Conservation (phyloP, 148 eudicot genomes). For the Amaranthus cruentus region DNA sequence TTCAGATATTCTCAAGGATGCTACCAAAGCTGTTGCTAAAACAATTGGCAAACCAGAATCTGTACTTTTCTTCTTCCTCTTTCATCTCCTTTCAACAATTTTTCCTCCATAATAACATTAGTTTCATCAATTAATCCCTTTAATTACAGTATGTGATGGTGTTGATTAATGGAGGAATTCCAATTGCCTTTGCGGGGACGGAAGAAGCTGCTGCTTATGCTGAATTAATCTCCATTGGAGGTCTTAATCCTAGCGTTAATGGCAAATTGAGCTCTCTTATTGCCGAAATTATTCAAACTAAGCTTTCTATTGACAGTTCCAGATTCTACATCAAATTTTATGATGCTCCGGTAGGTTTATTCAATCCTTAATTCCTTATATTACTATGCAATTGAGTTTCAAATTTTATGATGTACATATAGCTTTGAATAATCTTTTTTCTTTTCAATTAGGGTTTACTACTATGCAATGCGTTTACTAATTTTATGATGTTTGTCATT, state of each 20-base stretch:
- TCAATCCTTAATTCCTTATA: no score
- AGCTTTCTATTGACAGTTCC: constrained; percentile 65
- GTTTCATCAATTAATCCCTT: not conserved
- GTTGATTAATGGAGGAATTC: constrained; percentile 76
- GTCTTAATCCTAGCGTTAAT: constrained; percentile 71
- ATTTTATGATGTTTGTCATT: not conserved
- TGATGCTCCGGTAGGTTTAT: constrained; percentile 52
- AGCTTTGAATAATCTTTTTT: no score
- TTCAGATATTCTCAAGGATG: constrained; percentile 93
- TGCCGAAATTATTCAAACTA: constrained; percentile 82
- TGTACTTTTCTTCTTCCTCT: constrained; percentile 26
- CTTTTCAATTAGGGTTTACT: no score
- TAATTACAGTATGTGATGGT: constrained; percentile 84
- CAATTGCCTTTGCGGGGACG: constrained; percentile 83
- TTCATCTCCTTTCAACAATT: no score
- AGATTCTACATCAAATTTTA: constrained; percentile 90
- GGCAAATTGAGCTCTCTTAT: constrained; percentile 72
- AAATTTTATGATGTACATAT: no score
- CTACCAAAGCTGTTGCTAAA: constrained; percentile 86
- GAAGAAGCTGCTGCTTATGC: constrained; percentile 95
- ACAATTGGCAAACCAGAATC: constrained; percentile 92
- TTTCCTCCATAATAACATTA: not conserved
- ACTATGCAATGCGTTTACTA: no score
- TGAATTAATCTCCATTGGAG: constrained; percentile 86
- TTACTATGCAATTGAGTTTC: no score